Conservation (phyloP, 176 grass and related monocot genomes). For the Oropetium thomaeum region DNA sequence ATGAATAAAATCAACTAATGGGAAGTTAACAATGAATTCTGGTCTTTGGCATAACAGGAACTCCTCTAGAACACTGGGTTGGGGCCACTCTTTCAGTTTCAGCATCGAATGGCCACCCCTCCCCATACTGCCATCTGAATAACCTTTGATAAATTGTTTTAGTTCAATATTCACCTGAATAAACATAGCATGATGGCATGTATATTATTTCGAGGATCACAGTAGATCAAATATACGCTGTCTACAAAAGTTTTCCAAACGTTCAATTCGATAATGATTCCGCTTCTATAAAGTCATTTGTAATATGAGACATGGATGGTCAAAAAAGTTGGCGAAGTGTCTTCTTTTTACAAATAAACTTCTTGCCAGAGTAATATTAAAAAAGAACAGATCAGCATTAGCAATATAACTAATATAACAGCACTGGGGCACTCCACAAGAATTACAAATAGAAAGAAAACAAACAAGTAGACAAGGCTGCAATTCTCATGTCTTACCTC, state of each 20-base stretch:
- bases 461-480: background rate
- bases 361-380: constrained; percentile 10
- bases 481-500: constrained; percentile 48
- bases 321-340: background rate
- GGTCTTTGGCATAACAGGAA: constrained; percentile 87
- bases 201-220: constrained; percentile 19
- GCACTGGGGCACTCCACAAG: background rate
- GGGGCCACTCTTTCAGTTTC: constrained; percentile 89
- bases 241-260: background rate
- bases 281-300: constrained; percentile 3
- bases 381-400: constrained; percentile 2
- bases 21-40: constrained; percentile 96
- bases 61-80: constrained; percentile 59
- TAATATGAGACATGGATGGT: background rate
- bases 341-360: constrained; percentile 5
- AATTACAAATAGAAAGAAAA: constrained; percentile 17
- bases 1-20: constrained; percentile 95
- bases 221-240: background rate
- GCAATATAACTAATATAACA: constrained; percentile 10
- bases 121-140: constrained; percentile 54
- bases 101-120: constrained; percentile 53
- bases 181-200: constrained; percentile 12
- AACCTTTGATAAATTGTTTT: constrained; percentile 81
- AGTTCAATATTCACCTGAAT: constrained; percentile 85
- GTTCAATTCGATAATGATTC: background rate